Evolutionary conservation across 352 stramenopile genomes (phyloP).

Genomic region (Phytophthora litchii): DNA sequence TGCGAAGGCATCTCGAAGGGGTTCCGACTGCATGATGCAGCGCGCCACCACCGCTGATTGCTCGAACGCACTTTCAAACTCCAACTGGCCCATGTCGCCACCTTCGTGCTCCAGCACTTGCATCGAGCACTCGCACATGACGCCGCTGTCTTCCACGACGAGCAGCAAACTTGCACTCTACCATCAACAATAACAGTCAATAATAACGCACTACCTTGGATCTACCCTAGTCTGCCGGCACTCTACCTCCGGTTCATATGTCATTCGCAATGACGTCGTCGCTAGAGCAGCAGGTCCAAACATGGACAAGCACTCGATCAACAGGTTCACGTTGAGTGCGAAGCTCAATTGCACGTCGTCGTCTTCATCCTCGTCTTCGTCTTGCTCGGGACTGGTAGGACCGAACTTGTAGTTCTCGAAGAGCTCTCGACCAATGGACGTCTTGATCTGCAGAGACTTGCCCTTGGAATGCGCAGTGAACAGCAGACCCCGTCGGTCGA

Average conservation of each 20-base stretch:
- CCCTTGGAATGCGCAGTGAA: slow-evolving; percentile 85
- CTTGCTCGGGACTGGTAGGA: slow-evolving; percentile 5
- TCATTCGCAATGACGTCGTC: slow-evolving; percentile 80
- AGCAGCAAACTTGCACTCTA: slow-evolving; percentile 67
- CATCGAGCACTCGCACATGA: slow-evolving; percentile 87
- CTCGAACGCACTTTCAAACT: slow-evolving; percentile 85
- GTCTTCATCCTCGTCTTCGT: slow-evolving; percentile 28
- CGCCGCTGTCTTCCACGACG: slow-evolving; percentile 81
- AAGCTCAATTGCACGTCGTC: slow-evolving; percentile 67
- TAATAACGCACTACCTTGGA: slow-evolving; percentile 4
- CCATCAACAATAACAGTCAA: slow-evolving; percentile 8
- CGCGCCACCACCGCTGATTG: slow-evolving; percentile 70
- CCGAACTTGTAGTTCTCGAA: slow-evolving; percentile 75
- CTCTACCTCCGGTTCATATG: slow-evolving; percentile 60
- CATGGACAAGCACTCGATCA: slow-evolving; percentile 85
- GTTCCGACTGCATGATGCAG: slow-evolving; percentile 85
- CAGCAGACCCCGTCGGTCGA: slow-evolving; percentile 63
- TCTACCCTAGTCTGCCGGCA: not conserved
- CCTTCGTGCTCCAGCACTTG: slow-evolving; percentile 80
- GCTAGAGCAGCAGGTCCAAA: slow-evolving; percentile 67
- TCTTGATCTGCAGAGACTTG: slow-evolving; percentile 90
- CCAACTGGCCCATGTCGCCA: slow-evolving; percentile 68
- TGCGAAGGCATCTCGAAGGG: slow-evolving; percentile 78
- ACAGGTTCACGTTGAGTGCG: slow-evolving; percentile 66
- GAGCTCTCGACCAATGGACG: slow-evolving; percentile 71